Evolutionary conservation across 176 grass and related monocot species (phyloP), one percentile per base, ranked within the genome.

Genomic region (Stipa capillata): DNA sequence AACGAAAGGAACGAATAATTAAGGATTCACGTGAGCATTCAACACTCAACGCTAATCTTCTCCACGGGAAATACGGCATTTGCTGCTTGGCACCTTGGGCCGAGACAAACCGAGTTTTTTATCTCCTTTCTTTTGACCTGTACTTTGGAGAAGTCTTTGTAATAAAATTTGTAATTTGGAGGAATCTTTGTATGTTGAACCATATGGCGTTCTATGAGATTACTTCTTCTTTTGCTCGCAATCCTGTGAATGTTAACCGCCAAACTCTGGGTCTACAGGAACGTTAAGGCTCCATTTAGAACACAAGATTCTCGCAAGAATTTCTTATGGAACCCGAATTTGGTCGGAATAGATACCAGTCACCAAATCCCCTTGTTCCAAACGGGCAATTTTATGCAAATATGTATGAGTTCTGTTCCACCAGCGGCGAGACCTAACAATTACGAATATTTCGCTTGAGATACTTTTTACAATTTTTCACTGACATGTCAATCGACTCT

Each of bases 101-200:
- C 18, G 1, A 34, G 39, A 44, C 15, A 28, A 6, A 67, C 32
- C 40, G 31, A 9, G 37, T 74, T 17, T 7, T 59, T 52, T 2
- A 6, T 12, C 2, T n/a, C 16, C 6, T 65, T 15, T 10, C n/a
- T 18, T 16, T 39, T 84, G 80, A 76, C 73, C 36, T 56, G 24
- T 56, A 36, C 35, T 58, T 84, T 84, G 72, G 61, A 75, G 39
- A 62, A n/a, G 39, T 20, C 43, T 7, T n/a, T n/a, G n/a, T n/a
- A n/a, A n/a, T n/a, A n/a, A n/a, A n/a, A n/a, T n/a, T n/a, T n/a
- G n/a, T n/a, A n/a, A n/a, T n/a, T n/a, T n/a, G n/a, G n/a, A n/a
- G n/a, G n/a, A n/a, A n/a, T n/a, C n/a, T n/a, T n/a, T 9, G 18
- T 18, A 42, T 7, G 14, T 58, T 17, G 42, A 44, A 51, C 9